A percentile compares a stretch with the other conserved stretches of the same genome.
Conservation (phyloP, 495 filamentous ascomycete species). For the Hypoxylon lenormandii region DNA sequence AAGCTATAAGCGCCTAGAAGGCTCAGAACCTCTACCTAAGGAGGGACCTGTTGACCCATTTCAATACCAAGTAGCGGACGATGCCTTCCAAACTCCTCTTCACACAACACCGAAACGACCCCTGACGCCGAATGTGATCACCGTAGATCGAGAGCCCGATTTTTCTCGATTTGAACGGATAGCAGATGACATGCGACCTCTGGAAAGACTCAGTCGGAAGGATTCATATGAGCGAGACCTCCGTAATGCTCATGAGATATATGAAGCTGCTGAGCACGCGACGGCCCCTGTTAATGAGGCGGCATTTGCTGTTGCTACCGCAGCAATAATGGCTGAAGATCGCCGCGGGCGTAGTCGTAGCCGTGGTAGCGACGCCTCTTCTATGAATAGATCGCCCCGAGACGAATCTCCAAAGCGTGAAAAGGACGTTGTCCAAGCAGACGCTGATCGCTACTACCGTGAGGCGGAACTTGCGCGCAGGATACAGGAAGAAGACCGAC, state of each 20-base stretch:
- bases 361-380: slow-evolving; percentile 34
- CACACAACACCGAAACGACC: slow-evolving; percentile 52
- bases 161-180: slow-evolving; percentile 51
- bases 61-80: slow-evolving; percentile 62
- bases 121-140: slow-evolving; percentile 57
- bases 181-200: slow-evolving; percentile 34
- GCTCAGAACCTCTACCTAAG: slow-evolving; percentile 12
- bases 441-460: slow-evolving; percentile 65
- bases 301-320: slow-evolving; percentile 53
- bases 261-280: slow-evolving; percentile 52
- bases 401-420: slow-evolving; percentile 37
- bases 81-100: slow-evolving; percentile 60
- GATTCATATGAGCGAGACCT: slow-evolving; percentile 58
- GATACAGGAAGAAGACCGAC: slow-evolving; percentile 61
- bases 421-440: slow-evolving; percentile 60
- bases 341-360: slow-evolving; percentile 41
- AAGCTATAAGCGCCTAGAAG: slow-evolving; percentile 15
- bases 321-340: slow-evolving; percentile 51
- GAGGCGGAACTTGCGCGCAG: slow-evolving; percentile 61
- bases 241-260: slow-evolving; percentile 51
- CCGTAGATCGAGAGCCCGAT: slow-evolving; percentile 61
- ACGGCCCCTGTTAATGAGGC: slow-evolving; percentile 54
- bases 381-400: slow-evolving; percentile 38
- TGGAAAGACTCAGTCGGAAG: slow-evolving; percentile 54
- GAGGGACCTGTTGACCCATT: slow-evolving; percentile 60